Evolutionary conservation across 1,284 basidiomycete genomes (phyloP).

Genomic region (Polyporus tsugae): DNA sequence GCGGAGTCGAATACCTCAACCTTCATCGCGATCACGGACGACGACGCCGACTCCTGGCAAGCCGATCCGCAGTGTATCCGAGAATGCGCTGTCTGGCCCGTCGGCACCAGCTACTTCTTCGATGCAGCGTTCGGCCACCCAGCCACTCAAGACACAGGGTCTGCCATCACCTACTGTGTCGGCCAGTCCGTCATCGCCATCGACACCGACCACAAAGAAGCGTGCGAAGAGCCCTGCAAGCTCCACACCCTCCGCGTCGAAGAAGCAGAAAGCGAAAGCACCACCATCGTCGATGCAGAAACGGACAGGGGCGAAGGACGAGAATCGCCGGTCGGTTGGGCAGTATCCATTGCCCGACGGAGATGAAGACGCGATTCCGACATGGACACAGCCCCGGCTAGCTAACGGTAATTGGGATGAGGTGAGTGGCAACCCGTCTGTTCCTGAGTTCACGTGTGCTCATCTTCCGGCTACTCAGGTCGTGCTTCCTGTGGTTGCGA

Average conservation of each 20-base stretch:
- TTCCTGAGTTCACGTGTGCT: constrained; percentile 9
- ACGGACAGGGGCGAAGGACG: constrained; percentile 35
- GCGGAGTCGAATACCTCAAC: constrained; percentile 36
- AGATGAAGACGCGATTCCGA: constrained; percentile 74
- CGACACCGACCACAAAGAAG: constrained; percentile 45
- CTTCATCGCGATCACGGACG: constrained; percentile 24
- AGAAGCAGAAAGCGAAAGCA: constrained; percentile 47
- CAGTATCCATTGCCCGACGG: constrained; percentile 66
- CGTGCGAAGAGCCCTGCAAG: constrained; percentile 55
- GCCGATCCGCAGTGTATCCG: constrained; percentile 29
- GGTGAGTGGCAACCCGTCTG: constrained; percentile 48
- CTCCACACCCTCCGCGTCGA: constrained; percentile 44
- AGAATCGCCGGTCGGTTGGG: constrained; percentile 58
- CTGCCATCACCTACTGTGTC: neutral
- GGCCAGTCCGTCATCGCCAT: constrained; percentile 23
- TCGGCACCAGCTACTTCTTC: constrained; percentile 24
- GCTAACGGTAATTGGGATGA: constrained; percentile 80
- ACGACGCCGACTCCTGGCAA: constrained; percentile 32
- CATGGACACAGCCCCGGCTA: constrained; percentile 77
- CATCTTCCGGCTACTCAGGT: constrained; percentile 48
- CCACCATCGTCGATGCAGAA: constrained; percentile 42
- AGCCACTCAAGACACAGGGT: constrained; percentile 30
- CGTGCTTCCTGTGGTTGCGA: constrained; percentile 78
- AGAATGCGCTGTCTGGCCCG: constrained; percentile 25
- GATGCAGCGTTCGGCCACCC: constrained; percentile 31